Base-by-base conservation (phyloP, 2,329 filamentous ascomycete genomes). In the Apiospora rasikravindrae region DNA sequence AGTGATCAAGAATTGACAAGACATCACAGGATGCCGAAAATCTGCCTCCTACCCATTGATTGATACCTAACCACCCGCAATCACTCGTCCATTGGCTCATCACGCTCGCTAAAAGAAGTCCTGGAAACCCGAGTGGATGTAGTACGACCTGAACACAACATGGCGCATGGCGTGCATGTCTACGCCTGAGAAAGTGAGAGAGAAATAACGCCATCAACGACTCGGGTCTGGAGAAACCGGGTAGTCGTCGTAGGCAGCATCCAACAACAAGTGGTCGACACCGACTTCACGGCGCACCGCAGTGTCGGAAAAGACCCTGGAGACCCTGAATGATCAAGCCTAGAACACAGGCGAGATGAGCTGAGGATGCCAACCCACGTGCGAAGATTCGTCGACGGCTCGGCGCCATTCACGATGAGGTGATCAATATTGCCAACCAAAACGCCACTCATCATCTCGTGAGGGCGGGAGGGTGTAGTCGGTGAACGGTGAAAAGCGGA, bases 141-240 rank as follows among this genome's bases (percentile, higher is more conserved):
- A 40, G 57, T 64, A 33, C 33, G 57, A 64, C 57, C 33, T n/a
- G 22, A 11, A n/a, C 57, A 64, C 57, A n/a, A 33, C 57, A 40
- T 64, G 40, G 40, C 40, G 19, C 45, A 49, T 49, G 45, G 45
- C 45, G 45, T 49, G 45, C 45, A 49, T 49, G 10, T 19, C 22
- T 2, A 49, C 19, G 6, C 19, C 45, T 49, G 45, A 47, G 33
- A 6, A 33, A 6, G 33, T 3, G 6, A 6, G 6, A 33, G 33
- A 33, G 6, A 6, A 33, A 6, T 6, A 49, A 49, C 45, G 45
- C 45, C 45, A n/a, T 49, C 45, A n/a, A 87, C 22, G 45, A 49
- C 45, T 49, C 45, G 22, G 45, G 45, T 49, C 45, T 49, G 7
- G 45, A 8, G 19, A 6, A 49, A n/a, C 45, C 19, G 45, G 45